Evolutionary conservation across 768 basidiomycete species (phyloP).

Genomic region (Panaeolus papilionaceus): DNA sequence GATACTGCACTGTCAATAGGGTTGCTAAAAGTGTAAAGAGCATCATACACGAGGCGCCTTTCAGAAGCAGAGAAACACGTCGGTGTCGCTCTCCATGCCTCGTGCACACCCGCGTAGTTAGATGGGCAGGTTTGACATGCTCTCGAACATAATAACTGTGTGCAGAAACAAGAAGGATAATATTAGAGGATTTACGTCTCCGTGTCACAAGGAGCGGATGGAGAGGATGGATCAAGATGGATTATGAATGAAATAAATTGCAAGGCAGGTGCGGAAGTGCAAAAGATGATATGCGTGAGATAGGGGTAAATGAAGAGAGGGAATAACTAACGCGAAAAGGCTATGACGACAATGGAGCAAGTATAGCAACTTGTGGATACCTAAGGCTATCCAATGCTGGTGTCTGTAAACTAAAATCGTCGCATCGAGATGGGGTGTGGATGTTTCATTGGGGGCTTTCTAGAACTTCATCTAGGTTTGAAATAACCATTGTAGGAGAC

Average conservation of each 20-base stretch:
- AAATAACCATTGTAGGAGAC: slow-evolving; percentile 49
- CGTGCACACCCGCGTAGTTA: slow-evolving; percentile 11
- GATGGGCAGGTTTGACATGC: slow-evolving; percentile 7
- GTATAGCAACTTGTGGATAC: background rate
- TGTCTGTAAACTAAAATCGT: background rate
- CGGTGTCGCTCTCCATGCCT: background rate
- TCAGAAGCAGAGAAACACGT: background rate
- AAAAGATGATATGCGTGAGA: background rate
- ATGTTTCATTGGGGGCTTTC: background rate
- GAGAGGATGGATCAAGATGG: background rate
- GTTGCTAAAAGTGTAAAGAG: background rate
- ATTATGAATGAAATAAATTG: background rate
- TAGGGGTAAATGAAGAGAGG: slow-evolving; percentile 4
- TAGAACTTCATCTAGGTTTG: slow-evolving; percentile 26
- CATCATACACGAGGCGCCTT: slow-evolving; percentile 1
- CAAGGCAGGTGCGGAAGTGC: slow-evolving; percentile 1
- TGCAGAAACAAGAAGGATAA: background rate
- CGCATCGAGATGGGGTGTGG: background rate
- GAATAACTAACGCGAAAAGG: background rate
- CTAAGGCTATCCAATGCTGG: background rate
- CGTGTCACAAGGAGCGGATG: slow-evolving; percentile 9
- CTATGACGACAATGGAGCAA: slow-evolving; percentile 18
- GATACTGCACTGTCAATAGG: background rate
- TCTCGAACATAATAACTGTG: background rate
- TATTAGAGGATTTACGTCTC: slow-evolving; percentile 8